These are phyloP conservation scores for Fusarium sp. DNA, from an alignment of 2,329 filamentous ascomycete species.

Conservation along the genomic window DNA sequence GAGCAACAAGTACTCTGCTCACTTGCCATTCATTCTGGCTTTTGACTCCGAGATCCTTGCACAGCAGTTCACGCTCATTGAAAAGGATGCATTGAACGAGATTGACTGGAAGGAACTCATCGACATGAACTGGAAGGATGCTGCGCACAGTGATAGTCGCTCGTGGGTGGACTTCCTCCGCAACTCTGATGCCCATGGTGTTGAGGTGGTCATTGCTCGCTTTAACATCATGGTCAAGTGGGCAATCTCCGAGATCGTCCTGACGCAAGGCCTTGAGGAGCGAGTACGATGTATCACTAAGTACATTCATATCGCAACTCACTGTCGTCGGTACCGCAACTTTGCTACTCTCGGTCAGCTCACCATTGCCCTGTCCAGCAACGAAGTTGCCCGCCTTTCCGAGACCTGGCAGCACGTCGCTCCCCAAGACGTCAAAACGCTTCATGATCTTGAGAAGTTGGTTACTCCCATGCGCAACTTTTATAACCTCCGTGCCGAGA, in stretches of 20 bases:
- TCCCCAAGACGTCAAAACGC: slow-evolving; percentile 71
- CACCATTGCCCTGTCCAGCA: slow-evolving; percentile 79
- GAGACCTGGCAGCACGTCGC: slow-evolving; percentile 81
- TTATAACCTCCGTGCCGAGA: slow-evolving; percentile 79
- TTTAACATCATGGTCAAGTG: slow-evolving; percentile 93
- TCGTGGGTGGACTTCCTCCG: slow-evolving; percentile 88
- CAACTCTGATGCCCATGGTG: slow-evolving; percentile 77
- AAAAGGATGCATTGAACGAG: slow-evolving; percentile 87
- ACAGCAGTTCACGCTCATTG: slow-evolving; percentile 86
- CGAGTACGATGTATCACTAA: slow-evolving; percentile 83
- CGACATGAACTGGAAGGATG: slow-evolving; percentile 84
- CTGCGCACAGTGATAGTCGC: slow-evolving; percentile 71
- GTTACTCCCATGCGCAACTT: slow-evolving; percentile 85
- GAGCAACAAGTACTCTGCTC: slow-evolving; percentile 62
- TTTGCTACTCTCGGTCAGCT: slow-evolving; percentile 88
- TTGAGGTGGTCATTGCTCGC: slow-evolving; percentile 85
- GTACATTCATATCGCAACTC: slow-evolving; percentile 82
- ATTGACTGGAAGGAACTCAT: slow-evolving; percentile 91
- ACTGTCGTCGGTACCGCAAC: slow-evolving; percentile 81
- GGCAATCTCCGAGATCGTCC: slow-evolving; percentile 82
- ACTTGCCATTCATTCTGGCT: slow-evolving; percentile 83
- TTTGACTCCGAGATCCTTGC: slow-evolving; percentile 84
- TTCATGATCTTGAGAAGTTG: slow-evolving; percentile 77
- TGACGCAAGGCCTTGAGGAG: slow-evolving; percentile 79
- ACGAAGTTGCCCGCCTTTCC: slow-evolving; percentile 75